Base-by-base conservation (phyloP, 176 grass and related monocot species). In the Echinochloa phyllopogon region DNA sequence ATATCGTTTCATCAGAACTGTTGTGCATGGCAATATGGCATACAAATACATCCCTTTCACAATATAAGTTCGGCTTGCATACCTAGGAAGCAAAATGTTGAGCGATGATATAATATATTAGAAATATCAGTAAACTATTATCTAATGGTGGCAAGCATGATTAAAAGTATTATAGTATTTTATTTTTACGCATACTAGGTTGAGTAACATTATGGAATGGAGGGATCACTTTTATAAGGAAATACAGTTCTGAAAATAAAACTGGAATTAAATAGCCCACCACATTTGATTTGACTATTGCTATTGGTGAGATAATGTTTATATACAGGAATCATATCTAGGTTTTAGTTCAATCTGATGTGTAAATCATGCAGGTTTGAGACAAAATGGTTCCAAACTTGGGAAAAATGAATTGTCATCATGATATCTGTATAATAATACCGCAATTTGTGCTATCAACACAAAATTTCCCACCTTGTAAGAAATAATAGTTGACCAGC, bases 401-500 rank as follows among this genome's bases (percentile, higher is more conserved):
- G 0, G 5, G 15, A 64, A 21, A 62, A 78, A 75, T 36, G 41
- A 78, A 20, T 14, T 39, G 36, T 61, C 3, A 66, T 40, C 17
- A 43, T 72, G 5, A 6, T 3, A 13, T 67, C 15, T 14, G 6
- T 45, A 45, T 10, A 44, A 43, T 3, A 24, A 47, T 12, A 78
- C 14, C 48, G 57, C 40, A 63, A 10, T 33, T 33, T 18, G 2
- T 79, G 44, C 16, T 41, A 14, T 58, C 40, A 51, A 53, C 15
- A 23, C 9, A 41, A 40, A 20, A 18, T 6, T 41, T 57, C 2
- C 36, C 76, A 79, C 29, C 9, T 59, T 12, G 5, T 60, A 29
- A 16, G 9, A 76, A 87, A 65, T 50, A 52, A 64, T 44, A 64
- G 45, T 41, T 27, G 48, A 72, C 50, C 16, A 83, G 18, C 65